These are phyloP conservation scores for Isochrysis galbana DNA, from an alignment of 78 protist species.

Conservation along the genomic window DNA sequence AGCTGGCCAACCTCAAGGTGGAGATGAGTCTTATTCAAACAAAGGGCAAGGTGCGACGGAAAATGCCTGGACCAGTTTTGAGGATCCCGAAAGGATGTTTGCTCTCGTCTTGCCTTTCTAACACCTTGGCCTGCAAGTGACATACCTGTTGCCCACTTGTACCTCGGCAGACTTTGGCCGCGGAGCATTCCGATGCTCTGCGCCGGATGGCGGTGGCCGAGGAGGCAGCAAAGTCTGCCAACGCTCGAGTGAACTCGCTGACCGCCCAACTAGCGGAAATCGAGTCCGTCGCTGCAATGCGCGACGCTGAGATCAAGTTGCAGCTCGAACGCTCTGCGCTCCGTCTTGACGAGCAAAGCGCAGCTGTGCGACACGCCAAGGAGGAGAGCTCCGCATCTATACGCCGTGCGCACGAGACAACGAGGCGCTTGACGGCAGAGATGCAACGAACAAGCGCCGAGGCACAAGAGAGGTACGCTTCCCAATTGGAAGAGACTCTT, in stretches of 20 bases:
- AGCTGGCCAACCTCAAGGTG: neutral
- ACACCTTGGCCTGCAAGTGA: too few species aligned
- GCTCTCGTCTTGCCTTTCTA: too few species aligned
- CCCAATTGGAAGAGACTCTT: neutral
- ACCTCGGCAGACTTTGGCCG: too few species aligned
- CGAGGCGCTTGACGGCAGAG: neutral
- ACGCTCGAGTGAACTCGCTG: neutral
- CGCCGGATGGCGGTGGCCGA: neutral
- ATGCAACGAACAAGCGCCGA: neutral
- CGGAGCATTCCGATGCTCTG: too few species aligned
- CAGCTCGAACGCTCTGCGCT: neutral
- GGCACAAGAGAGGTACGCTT: too few species aligned
- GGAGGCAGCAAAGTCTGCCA: neutral
- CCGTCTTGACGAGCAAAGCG: neutral
- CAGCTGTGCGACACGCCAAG: neutral
- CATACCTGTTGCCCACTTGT: too few species aligned
- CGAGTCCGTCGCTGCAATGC: neutral
- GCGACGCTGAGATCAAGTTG: neutral
- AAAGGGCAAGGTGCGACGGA: neutral
- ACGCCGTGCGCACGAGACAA: neutral
- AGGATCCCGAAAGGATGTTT: too few species aligned
- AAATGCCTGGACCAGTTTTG: too few species aligned
- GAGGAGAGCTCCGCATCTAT: neutral
- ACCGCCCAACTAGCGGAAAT: neutral
- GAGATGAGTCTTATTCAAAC: neutral